Percentiles rank a stretch among this genome's conserved stretches.
These are phyloP conservation scores for Mycena crocata DNA, from an alignment of 768 basidiomycete genomes.

Conservation along the genomic window DNA sequence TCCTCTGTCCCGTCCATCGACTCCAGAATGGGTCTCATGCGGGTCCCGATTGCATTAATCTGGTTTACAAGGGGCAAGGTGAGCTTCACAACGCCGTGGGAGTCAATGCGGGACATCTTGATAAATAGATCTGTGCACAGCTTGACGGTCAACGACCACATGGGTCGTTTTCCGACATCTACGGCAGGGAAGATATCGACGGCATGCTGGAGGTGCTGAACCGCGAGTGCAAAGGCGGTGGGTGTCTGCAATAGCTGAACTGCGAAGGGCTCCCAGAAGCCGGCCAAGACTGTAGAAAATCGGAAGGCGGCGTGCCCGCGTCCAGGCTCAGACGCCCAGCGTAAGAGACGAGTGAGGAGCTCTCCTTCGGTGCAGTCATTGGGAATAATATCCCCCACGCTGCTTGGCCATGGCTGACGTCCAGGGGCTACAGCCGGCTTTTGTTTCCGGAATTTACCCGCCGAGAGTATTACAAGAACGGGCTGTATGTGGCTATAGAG, in stretches of 20 bases:
- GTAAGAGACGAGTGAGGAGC: background rate
- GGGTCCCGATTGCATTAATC: no score
- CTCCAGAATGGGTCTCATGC: no score
- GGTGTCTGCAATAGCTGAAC: background rate
- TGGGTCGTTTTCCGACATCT: no score
- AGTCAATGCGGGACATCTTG: no score
- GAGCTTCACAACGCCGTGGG: no score
- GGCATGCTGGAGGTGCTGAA: background rate
- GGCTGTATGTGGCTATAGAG: no score
- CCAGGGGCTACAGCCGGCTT: background rate
- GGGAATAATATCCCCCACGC: background rate
- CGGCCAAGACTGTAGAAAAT: background rate
- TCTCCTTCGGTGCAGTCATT: background rate
- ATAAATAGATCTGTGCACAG: no score
- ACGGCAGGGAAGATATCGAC: no score
- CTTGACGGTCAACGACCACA: no score
- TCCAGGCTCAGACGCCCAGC: conserved; percentile 4
- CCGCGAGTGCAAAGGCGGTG: background rate
- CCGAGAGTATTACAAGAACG: no score
- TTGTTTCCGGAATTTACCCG: background rate
- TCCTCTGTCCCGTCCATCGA: no score
- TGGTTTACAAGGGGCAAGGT: no score
- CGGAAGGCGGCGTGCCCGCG: background rate
- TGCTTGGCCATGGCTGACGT: background rate
- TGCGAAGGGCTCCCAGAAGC: background rate